phyloP scores from a whole-genome alignment of 23 red algal species.

The Agarophyton chilense region DNA sequence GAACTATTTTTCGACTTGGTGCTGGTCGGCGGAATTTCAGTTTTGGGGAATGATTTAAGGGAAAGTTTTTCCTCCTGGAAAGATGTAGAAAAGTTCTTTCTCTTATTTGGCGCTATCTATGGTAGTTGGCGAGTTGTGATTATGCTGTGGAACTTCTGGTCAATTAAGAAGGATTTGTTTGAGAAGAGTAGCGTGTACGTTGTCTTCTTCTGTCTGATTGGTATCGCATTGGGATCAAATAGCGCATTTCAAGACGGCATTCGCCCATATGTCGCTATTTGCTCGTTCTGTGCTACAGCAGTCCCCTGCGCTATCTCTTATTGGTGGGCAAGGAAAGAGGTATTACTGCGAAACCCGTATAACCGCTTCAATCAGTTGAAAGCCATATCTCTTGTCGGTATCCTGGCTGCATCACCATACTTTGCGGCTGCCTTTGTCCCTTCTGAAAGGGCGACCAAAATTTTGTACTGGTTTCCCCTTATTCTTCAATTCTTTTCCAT shows the following conservation, averaged over 20 bases:
- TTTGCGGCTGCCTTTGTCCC: slow-evolving; percentile 64
- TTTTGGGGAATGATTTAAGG: slow-evolving; percentile 64
- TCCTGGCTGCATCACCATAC: slow-evolving; percentile 22
- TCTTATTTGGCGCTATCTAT: slow-evolving; percentile 72
- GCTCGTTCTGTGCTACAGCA: slow-evolving; percentile 50
- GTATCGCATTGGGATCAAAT: slow-evolving; percentile 64
- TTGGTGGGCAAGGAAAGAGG: slow-evolving; percentile 20
- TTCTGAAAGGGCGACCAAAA: slow-evolving; percentile 25
- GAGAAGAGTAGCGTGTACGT: slow-evolving; percentile 64
- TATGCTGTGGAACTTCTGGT: slow-evolving; percentile 70
- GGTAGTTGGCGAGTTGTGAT: slow-evolving; percentile 62
- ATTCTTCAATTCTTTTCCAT: slow-evolving; percentile 1
- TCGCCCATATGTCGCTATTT: slow-evolving; percentile 54
- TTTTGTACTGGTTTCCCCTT: slow-evolving; percentile 57
- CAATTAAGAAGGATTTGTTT: slow-evolving; percentile 45
- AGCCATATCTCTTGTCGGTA: neutral
- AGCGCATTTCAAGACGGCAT: slow-evolving; percentile 57
- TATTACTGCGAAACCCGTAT: slow-evolving; percentile 12
- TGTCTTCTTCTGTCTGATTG: slow-evolving; percentile 39
- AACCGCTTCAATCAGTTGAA: slow-evolving; percentile 46
- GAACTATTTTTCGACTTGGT: slow-evolving; percentile 74
- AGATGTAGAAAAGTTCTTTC: slow-evolving; percentile 74
- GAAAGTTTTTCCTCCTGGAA: slow-evolving; percentile 53
- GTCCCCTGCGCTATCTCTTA: slow-evolving; percentile 7
- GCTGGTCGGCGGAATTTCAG: slow-evolving; percentile 62